phyloP scores from a whole-genome alignment of 208 protist species.

The Trypanosoma avium region DNA sequence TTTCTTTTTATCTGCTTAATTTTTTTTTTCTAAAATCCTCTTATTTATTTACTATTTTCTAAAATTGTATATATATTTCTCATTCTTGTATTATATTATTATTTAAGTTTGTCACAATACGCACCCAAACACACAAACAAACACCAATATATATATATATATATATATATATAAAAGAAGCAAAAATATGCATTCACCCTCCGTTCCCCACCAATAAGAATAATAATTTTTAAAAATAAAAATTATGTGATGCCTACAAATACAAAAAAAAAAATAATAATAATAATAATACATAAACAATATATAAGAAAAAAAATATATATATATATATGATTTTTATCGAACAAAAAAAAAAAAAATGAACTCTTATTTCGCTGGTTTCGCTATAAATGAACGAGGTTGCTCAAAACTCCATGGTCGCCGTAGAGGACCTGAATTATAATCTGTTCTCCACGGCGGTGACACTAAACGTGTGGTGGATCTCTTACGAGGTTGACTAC shows the following conservation, averaged over 20 bases:
- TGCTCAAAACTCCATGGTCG: conserved; percentile 60
- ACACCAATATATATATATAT: no score
- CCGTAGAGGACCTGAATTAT: conserved; percentile 47
- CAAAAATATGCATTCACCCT: no score
- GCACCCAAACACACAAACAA: no score
- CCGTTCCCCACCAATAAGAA: no score
- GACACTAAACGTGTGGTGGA: conserved; percentile 35
- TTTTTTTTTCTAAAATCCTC: no score
- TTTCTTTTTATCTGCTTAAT: no score
- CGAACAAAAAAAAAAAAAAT: background rate
- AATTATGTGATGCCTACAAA: conserved; percentile 1
- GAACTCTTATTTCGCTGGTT: background rate
- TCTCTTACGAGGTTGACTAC: background rate
- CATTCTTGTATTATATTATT: no score
- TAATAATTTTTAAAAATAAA: conserved; percentile 18
- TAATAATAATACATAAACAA: conserved; percentile 22
- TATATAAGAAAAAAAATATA: background rate
- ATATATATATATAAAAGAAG: no score
- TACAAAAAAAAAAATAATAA: conserved; percentile 10
- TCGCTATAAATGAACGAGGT: conserved; percentile 37
- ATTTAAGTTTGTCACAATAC: no score
- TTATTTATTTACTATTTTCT: no score
- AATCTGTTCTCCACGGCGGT: conserved; percentile 73
- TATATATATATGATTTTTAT: background rate
- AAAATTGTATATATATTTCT: no score